These are phyloP conservation scores for Lagerstroemia fauriei DNA, from an alignment of 441 rosid species.

Conservation along the genomic window DNA sequence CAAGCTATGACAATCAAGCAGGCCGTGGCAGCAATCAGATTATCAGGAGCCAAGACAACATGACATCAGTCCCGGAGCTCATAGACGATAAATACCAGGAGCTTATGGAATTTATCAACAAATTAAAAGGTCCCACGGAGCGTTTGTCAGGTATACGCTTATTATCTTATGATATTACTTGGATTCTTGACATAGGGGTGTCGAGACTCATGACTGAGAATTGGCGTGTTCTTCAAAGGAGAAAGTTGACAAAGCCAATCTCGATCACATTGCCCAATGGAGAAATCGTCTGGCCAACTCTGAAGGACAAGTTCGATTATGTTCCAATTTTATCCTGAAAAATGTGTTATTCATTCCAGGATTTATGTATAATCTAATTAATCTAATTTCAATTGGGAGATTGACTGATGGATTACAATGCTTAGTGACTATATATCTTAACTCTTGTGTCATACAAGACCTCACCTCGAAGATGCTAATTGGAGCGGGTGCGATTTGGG, in stretches of 20 bases:
- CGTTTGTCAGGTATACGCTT: background rate
- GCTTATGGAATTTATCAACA: no score
- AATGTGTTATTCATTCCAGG: background rate
- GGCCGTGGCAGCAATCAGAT: no score
- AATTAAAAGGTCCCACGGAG: background rate
- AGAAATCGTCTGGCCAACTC: background rate
- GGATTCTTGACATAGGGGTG: background rate
- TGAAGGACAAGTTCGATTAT: background rate
- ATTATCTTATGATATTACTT: background rate
- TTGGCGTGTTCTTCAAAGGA: background rate
- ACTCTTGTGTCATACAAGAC: slow-evolving; percentile 14
- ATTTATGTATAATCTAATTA: background rate
- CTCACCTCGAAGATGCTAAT: slow-evolving; percentile 19
- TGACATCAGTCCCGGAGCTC: no score
- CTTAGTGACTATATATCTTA: background rate
- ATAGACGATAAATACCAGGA: no score
- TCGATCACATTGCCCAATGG: background rate
- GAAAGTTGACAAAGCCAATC: background rate
- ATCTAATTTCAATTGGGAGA: background rate
- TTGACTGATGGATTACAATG: background rate
- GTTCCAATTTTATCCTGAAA: background rate
- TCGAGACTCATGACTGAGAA: background rate
- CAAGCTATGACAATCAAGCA: no score
- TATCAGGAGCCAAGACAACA: no score
- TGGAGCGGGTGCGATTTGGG: slow-evolving; percentile 9